Base-by-base conservation (phyloP, 2,329 filamentous ascomycete genomes). In the Penicillium sp. region DNA sequence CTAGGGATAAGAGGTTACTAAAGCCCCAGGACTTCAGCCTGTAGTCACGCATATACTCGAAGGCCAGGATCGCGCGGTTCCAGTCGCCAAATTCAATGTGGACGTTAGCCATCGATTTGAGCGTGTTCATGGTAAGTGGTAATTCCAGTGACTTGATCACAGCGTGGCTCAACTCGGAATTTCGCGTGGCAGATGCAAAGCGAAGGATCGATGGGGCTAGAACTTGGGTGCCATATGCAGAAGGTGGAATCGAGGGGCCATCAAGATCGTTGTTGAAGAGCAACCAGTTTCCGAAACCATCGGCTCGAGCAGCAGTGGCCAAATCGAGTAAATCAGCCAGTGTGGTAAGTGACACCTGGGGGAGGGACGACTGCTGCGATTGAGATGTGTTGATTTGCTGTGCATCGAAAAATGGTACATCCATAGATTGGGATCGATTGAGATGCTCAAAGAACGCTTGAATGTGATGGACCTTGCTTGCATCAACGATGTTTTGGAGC, bases 141-240 rank as follows among this genome's bases (percentile, higher is more conserved):
- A 64, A 61, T n/a, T 54, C 31, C 47, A 76, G 62, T 13, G 66
- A 67, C 5, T 64, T 56, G 3, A 73, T 62, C 35, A 75, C 68
- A 8, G 64, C 46, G 27, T 70, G 61, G 31, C 68, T 66, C 22
- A 78, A 65, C 4, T 64, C 55, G 8, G 48, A 52, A 58, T 86
- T 79, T 39, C 77, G 71, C 11, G 80, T 79, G 19, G 79, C 77
- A 11, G 78, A 73, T 7, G 83, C 84, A 62, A 84, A 86, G 19
- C 81, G 78, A 33, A 85, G 74, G 27, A 87, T 71, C 1, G 82
- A 78, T 13, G 83, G 79, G 3, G 80, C 76, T 24, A 87, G 71
- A 48, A 72, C 71, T 29, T 77, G 77, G 58, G 83, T 71, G 3
- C 65, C 65, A 61, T 84, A 85, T 26, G 78, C 60, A 21, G 67